Evolutionary conservation across 352 stramenopile species (phyloP).

Genomic region (Phytophthora capsici): DNA sequence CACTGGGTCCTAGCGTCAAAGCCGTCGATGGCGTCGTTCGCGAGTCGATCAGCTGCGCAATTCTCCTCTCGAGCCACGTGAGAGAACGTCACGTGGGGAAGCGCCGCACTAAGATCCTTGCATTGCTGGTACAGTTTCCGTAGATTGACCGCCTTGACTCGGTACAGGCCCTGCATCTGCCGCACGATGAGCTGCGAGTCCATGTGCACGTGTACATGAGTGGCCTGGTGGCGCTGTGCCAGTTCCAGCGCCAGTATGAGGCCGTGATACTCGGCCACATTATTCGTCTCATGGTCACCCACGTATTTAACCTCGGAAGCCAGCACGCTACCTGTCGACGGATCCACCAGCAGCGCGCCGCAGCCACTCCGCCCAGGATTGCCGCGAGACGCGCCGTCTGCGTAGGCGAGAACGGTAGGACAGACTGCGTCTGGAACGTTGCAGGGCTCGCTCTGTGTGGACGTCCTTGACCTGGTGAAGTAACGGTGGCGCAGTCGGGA

Average conservation of each 20-base stretch:
- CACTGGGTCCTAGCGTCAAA: constrained; percentile 14
- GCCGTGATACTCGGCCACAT: constrained; percentile 73
- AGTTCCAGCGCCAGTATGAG: constrained; percentile 68
- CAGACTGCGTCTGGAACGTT: neutral
- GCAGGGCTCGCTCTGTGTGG: neutral
- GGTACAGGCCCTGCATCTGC: constrained; percentile 77
- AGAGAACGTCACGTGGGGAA: constrained; percentile 53
- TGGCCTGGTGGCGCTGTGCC: constrained; percentile 43
- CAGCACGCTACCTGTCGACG: constrained; percentile 45
- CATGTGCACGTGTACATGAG: constrained; percentile 64
- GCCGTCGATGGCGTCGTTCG: constrained; percentile 71
- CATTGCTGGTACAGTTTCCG: constrained; percentile 50
- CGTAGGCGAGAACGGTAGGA: constrained; percentile 50
- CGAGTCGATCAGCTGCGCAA: constrained; percentile 59
- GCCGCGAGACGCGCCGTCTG: constrained; percentile 74
- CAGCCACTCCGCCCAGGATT: constrained; percentile 72
- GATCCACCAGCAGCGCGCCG: constrained; percentile 63
- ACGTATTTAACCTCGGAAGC: constrained; percentile 53
- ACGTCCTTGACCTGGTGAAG: constrained; percentile 6
- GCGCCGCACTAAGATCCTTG: constrained; percentile 33
- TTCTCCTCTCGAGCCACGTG: constrained; percentile 66
- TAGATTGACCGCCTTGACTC: constrained; percentile 71
- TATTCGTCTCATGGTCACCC: constrained; percentile 74
- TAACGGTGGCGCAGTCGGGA: constrained; percentile 4
- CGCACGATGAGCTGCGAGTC: constrained; percentile 84